Percentiles rank a stretch among this genome's conserved stretches.
These are phyloP conservation scores for Linum tenue DNA, from an alignment of 345 rosid genomes.

Conservation along the genomic window DNA sequence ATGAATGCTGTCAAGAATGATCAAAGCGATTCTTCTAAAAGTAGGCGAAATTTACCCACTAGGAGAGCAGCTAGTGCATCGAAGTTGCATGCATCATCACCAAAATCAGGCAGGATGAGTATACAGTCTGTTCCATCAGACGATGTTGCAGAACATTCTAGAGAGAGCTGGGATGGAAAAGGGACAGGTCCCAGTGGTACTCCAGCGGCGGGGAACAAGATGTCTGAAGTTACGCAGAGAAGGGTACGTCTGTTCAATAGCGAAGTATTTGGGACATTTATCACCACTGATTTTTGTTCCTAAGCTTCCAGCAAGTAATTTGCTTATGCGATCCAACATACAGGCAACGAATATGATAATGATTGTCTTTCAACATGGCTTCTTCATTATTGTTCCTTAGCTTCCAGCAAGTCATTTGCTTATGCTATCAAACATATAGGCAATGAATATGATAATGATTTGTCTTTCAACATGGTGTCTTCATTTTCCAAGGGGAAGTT, in stretches of 20 bases:
- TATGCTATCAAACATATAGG: neutral
- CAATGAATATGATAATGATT: neutral
- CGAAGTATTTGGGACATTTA: neutral
- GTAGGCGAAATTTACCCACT: constrained; percentile 47
- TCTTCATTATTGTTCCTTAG: neutral
- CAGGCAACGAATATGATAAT: neutral
- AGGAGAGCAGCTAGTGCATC: constrained; percentile 61
- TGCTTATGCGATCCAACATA: neutral
- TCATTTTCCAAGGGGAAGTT: no score
- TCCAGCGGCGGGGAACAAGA: constrained; percentile 43
- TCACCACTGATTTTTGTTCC: neutral
- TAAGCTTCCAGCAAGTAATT: neutral
- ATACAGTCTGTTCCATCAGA: constrained; percentile 37
- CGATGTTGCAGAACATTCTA: constrained; percentile 45
- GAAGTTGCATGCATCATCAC: constrained; percentile 53
- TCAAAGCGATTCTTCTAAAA: constrained; percentile 57
- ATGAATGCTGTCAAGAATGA: constrained; percentile 49
- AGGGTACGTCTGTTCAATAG: constrained; percentile 41
- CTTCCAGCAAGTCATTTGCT: neutral
- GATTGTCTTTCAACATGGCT: neutral
- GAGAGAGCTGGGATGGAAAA: constrained; percentile 63
- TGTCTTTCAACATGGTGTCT: neutral
- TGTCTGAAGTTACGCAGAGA: constrained; percentile 74
- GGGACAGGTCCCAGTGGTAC: constrained; percentile 39
- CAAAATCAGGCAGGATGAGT: constrained; percentile 61